Evolutionary conservation across 2,329 filamentous ascomycete species (phyloP).

Genomic region (Ophiocordyceps camponoti-saundersi): DNA sequence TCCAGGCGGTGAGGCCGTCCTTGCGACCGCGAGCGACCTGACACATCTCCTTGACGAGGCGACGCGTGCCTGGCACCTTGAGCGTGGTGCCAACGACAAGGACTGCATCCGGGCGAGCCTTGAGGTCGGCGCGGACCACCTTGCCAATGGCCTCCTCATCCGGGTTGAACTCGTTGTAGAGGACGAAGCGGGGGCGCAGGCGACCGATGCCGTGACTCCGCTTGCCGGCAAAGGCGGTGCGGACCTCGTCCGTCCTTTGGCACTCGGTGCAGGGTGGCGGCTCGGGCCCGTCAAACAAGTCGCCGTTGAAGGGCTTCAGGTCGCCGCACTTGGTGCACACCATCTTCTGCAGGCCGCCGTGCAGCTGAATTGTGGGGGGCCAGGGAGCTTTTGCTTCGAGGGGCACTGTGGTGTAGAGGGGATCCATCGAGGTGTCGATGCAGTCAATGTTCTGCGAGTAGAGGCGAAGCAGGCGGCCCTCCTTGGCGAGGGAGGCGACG

Average conservation of each 20-base stretch:
- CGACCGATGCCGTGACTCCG: slow-evolving; percentile 86
- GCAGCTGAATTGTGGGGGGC: slow-evolving; percentile 85
- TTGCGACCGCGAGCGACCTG: slow-evolving; percentile 65
- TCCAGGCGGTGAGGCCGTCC: slow-evolving; percentile 82
- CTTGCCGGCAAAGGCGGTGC: slow-evolving; percentile 62
- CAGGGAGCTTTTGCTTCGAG: slow-evolving; percentile 73
- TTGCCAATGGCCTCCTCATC: slow-evolving; percentile 93
- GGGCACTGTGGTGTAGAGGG: slow-evolving; percentile 65
- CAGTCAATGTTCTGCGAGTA: slow-evolving; percentile 97
- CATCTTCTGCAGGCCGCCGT: slow-evolving; percentile 91
- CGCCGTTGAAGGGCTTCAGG: slow-evolving; percentile 57
- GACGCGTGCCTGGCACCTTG: slow-evolving; percentile 82
- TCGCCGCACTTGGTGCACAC: slow-evolving; percentile 84
- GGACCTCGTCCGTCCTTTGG: slow-evolving; percentile 55
- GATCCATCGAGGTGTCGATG: slow-evolving; percentile 70
- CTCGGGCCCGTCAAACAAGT: slow-evolving; percentile 68
- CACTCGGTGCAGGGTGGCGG: slow-evolving; percentile 68
- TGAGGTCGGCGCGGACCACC: slow-evolving; percentile 72
- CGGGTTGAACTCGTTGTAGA: slow-evolving; percentile 95
- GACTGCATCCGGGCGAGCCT: slow-evolving; percentile 73
- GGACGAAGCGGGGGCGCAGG: slow-evolving; percentile 78
- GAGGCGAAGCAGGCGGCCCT: slow-evolving; percentile 72
- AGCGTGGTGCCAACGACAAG: slow-evolving; percentile 91
- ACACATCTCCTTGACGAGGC: slow-evolving; percentile 84
- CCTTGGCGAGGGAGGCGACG: slow-evolving; percentile 73